Conservation (phyloP, 2,329 filamentous ascomycete genomes). For the Metarhizium anisopliae region DNA sequence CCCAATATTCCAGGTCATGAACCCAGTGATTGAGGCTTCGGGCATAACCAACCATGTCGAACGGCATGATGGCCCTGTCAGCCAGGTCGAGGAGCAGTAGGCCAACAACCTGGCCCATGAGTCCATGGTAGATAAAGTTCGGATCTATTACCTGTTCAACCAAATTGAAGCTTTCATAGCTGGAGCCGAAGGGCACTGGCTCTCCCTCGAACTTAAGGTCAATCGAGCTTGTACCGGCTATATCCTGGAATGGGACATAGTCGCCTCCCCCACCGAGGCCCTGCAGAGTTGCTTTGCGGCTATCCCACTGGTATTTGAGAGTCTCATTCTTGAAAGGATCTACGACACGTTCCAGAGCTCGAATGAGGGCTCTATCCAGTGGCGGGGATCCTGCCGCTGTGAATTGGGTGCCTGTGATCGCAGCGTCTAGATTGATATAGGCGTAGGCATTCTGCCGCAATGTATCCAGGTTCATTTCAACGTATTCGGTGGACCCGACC, state of each 20-base stretch:
- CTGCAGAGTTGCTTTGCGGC: slow-evolving; percentile 49
- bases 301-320: slow-evolving; percentile 69
- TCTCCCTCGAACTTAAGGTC: slow-evolving; percentile 71
- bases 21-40: slow-evolving; percentile 55
- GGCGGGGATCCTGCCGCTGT: slow-evolving; percentile 73
- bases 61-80: slow-evolving; percentile 72
- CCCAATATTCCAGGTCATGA: slow-evolving; percentile 57
- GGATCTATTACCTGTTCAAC: slow-evolving; percentile 75
- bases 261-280: slow-evolving; percentile 70
- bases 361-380: slow-evolving; percentile 62
- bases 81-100: slow-evolving; percentile 79
- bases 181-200: slow-evolving; percentile 65
- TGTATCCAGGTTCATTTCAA: slow-evolving; percentile 69
- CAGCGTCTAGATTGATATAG: slow-evolving; percentile 86
- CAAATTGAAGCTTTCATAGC: slow-evolving; percentile 85
- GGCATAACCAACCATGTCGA: slow-evolving; percentile 70
- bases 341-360: slow-evolving; percentile 63
- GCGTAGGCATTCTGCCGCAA: slow-evolving; percentile 69
- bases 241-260: slow-evolving; percentile 83
- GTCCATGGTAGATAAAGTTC: slow-evolving; percentile 68
- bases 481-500: slow-evolving; percentile 89
- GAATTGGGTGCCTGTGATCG: slow-evolving; percentile 67
- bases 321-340: slow-evolving; percentile 67
- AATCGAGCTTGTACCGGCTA: slow-evolving; percentile 79
- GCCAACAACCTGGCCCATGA: slow-evolving; percentile 70